These are phyloP conservation scores for Monosporascus sp. DNA, from an alignment of 2,329 filamentous ascomycete species.

Conservation along the genomic window DNA sequence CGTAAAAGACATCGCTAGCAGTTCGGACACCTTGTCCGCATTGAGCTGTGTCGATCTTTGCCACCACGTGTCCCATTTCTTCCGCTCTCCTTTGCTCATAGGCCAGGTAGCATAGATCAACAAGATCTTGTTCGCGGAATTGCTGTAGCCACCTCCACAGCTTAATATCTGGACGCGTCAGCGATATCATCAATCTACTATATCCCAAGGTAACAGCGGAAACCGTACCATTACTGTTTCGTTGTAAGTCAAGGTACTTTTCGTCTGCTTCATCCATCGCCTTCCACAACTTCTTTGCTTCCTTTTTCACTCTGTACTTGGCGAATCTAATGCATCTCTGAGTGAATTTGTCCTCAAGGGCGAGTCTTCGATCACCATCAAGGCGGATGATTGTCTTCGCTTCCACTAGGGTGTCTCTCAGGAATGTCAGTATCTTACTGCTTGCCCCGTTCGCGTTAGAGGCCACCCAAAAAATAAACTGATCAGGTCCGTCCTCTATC, in stretches of 20 bases:
- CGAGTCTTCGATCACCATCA: neutral
- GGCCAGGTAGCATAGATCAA: neutral
- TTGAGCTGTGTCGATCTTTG: conserved; percentile 1
- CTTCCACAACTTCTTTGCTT: conserved; percentile 1
- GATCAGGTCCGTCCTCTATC: conserved; percentile 26
- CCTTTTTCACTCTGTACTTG: conserved; percentile 7
- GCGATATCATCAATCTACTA: neutral
- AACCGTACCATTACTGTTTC: conserved; percentile 4
- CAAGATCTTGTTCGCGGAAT: neutral
- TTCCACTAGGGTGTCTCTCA: conserved; percentile 19
- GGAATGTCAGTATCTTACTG: conserved; percentile 23
- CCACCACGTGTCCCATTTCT: conserved; percentile 2
- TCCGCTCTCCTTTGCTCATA: neutral
- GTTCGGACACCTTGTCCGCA: neutral
- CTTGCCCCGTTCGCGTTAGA: conserved; percentile 26
- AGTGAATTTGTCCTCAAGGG: conserved; percentile 12
- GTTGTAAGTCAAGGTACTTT: neutral
- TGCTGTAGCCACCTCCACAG: neutral
- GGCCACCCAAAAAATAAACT: conserved; percentile 38
- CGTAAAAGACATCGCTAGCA: conserved; percentile 15
- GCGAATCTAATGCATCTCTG: conserved; percentile 14
- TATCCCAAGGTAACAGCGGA: neutral
- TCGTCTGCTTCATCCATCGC: neutral
- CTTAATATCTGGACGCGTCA: neutral
- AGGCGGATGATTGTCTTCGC: conserved; percentile 4